Evolutionary conservation across 208 protist genomes (phyloP).

Genomic region (Leishmania gerbilli): DNA sequence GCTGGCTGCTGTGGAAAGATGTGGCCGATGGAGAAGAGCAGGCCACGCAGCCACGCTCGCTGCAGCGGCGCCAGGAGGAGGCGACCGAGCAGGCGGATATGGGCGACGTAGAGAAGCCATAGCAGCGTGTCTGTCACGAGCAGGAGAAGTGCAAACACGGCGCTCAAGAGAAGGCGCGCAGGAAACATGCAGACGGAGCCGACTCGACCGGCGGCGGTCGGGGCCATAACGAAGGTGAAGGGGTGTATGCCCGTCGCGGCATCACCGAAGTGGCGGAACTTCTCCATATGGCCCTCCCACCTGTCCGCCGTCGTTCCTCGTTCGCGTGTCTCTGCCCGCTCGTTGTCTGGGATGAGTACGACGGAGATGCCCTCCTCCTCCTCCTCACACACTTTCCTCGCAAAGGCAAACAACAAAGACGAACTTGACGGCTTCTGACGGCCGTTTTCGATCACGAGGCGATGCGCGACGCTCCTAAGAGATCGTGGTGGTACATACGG

Average conservation of each 20-base stretch:
- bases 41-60: slow-evolving; percentile 38
- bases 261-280: slow-evolving; percentile 78
- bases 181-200: slow-evolving; percentile 55
- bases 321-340: not conserved
- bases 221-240: slow-evolving; percentile 52
- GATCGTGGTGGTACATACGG: not conserved
- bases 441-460: not conserved
- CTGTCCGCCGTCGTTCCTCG: not conserved
- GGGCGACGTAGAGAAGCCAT: slow-evolving; percentile 40
- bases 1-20: slow-evolving; percentile 29
- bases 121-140: slow-evolving; percentile 52
- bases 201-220: slow-evolving; percentile 37
- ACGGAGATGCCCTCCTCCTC: not conserved
- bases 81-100: slow-evolving; percentile 32
- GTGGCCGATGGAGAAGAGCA: slow-evolving; percentile 72
- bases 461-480: not conserved
- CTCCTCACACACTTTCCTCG: not conserved
- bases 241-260: slow-evolving; percentile 83
- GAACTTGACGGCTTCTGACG: not conserved
- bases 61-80: slow-evolving; percentile 49
- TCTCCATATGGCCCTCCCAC: slow-evolving; percentile 51
- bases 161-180: slow-evolving; percentile 46
- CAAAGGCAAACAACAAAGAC: not conserved
- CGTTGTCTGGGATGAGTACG: not conserved
- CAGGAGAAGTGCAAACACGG: slow-evolving; percentile 45